Evolutionary conservation across 164 flowering plant species (phyloP).

Genomic region (Euptelea pleiosperma): DNA sequence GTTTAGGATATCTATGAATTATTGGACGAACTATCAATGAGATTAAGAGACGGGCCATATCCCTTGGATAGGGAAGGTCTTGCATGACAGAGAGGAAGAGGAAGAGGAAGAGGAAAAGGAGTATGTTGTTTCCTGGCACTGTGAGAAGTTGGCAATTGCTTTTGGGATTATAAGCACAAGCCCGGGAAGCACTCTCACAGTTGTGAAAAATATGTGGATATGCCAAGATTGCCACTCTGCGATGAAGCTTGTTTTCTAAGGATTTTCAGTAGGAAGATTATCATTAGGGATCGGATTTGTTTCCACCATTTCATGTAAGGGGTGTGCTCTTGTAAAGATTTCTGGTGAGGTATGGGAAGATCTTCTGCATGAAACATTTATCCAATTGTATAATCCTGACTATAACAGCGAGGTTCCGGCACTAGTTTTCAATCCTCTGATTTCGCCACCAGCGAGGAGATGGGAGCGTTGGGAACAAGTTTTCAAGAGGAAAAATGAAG

Average conservation of each 20-base stretch:
- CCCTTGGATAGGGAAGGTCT: background rate
- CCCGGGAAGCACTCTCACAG: background rate
- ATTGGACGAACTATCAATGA: slow-evolving; percentile 3
- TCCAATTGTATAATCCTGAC: no score
- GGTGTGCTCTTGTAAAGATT: no score
- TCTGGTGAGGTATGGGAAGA: no score
- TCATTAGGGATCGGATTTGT: background rate
- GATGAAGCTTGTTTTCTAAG: background rate
- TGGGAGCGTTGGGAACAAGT: no score
- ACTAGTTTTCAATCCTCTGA: no score
- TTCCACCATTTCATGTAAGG: slow-evolving; percentile 4
- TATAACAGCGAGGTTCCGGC: no score
- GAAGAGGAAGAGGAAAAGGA: slow-evolving; percentile 9
- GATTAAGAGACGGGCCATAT: slow-evolving; percentile 2
- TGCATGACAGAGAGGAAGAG: slow-evolving; percentile 4
- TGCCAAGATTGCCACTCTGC: slow-evolving; percentile 5
- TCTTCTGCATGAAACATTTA: no score
- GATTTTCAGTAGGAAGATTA: background rate
- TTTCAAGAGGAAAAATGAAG: no score
- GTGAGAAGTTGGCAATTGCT: background rate
- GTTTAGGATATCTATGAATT: background rate
- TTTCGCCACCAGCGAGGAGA: no score
- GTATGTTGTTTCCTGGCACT: background rate
- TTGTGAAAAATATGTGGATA: slow-evolving; percentile 2
- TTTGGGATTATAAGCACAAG: no score